Base-by-base conservation (phyloP, 2,329 filamentous ascomycete species). In the Fusarium sp. region DNA sequence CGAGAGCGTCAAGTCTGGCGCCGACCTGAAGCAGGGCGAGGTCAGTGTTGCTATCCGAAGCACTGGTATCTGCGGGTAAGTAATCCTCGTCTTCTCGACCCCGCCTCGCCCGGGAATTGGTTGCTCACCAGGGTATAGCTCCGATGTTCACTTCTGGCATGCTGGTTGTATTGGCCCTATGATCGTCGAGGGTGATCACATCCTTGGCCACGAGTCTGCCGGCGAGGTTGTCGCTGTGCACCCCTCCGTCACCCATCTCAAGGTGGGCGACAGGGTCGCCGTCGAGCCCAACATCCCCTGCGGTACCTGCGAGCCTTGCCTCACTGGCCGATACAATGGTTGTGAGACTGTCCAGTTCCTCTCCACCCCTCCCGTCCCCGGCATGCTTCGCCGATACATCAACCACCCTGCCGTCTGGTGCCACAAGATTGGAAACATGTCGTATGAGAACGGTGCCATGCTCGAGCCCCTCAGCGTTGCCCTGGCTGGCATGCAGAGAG, bases 121-220 rank as follows among this genome's bases (percentile, higher is more conserved):
- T 16, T 45, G 22, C 73, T 74, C 65, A 74, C 63, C 61, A 65
- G 69, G 66, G 57, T 42, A 62, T 45, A 96, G 94, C 67, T 97
- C 94, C 70, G 95, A 98, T 84, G 92, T 98, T 66, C 96, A 98
- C 86, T 98, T 98, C 87, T 98, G 96, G 96, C 94, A 97, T 82
- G 93, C 93, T 59, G 96, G 96, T 76, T 94, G 94, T 86, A 98
- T 98, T 81, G 96, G 96, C 31, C 95, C 95, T 77, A 98, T 98
- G 95, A 92, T 98, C 73, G 96, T 98, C 57, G 89, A 90, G 76
- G 93, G 90, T 80, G 93, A 95, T 80, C 96, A 98, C 84, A 95
- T 98, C 80, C 91, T 98, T 22, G 96, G 96, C 76, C 96, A 98
- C 87, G 96, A 98, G 86, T 97, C 95, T 47, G 93, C 95, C 5